A percentile compares a stretch with the other conserved stretches of the same genome.
These are phyloP conservation scores for Rosa rugosa DNA, from an alignment of 306 rosid species.

Conservation along the genomic window DNA sequence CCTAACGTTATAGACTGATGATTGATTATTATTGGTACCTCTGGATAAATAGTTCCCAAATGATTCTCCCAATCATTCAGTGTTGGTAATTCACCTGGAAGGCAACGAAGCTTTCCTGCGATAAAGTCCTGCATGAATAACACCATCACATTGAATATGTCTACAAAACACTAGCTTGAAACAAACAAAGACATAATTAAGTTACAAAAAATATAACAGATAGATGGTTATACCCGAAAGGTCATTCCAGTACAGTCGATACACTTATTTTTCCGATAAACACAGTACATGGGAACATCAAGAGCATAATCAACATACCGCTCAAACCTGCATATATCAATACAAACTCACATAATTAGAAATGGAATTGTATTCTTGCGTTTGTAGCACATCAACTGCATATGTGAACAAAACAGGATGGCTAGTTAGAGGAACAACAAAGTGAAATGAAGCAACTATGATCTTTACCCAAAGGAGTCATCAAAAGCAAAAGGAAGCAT, in stretches of 20 bases:
- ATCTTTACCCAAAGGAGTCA: slow-evolving; percentile 74
- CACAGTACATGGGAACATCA: slow-evolving; percentile 94
- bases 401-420: neutral
- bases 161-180: neutral
- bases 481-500: slow-evolving; percentile 95
- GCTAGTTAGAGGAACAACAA: no score
- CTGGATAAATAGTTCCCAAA: slow-evolving; percentile 89
- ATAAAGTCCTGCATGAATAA: slow-evolving; percentile 66
- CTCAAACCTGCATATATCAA: slow-evolving; percentile 67
- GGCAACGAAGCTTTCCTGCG: slow-evolving; percentile 77
- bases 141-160: neutral
- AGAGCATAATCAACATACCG: slow-evolving; percentile 93
- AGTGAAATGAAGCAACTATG: neutral
- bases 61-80: slow-evolving; percentile 98
- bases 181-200: neutral
- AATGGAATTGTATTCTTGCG: neutral
- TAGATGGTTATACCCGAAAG: slow-evolving; percentile 68
- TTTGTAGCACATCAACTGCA: no score
- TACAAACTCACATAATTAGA: slow-evolving; percentile 7
- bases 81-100: slow-evolving; percentile 89
- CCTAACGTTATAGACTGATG: neutral
- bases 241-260: slow-evolving; percentile 87
- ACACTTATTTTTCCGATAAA: slow-evolving; percentile 69
- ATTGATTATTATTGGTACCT: slow-evolving; percentile 42
- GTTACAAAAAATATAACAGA: slow-evolving; percentile 18